phyloP scores from a whole-genome alignment of 2,329 filamentous ascomycete species.

The Fusarium luffae region DNA sequence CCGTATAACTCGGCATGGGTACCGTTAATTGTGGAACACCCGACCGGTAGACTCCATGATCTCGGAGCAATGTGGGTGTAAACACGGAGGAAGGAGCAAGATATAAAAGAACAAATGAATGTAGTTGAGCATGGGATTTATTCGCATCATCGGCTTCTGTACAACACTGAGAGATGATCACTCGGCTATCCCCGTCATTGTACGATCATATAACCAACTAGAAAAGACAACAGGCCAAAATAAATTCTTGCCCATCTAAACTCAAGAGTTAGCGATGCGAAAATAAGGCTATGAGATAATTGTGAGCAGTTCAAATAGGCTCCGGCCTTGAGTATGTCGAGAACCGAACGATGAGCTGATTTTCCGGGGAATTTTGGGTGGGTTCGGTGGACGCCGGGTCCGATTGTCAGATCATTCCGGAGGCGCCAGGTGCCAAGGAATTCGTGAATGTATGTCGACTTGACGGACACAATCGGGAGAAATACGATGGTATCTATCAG shows the following conservation, averaged over 20 bases:
- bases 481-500: too few species aligned
- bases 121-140: background rate
- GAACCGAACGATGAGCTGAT: constrained; percentile 28
- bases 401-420: constrained; percentile 26
- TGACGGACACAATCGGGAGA: background rate
- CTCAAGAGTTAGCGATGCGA: too few species aligned
- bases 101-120: background rate
- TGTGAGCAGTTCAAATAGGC: background rate
- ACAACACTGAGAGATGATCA: background rate
- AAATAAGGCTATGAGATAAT: background rate
- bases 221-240: background rate
- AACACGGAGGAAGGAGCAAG: background rate
- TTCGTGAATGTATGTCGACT: background rate
- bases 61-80: background rate
- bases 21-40: constrained; percentile 1
- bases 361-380: constrained; percentile 16
- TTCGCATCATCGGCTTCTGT: background rate
- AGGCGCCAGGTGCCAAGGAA: background rate
- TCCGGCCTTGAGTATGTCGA: constrained; percentile 1
- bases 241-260: background rate
- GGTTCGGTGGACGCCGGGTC: constrained; percentile 34
- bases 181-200: background rate
- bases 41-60: background rate
- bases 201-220: background rate
- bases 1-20: background rate